Conservation (phyloP, 2,329 filamentous ascomycete species). For the Phyllosticta ampelicida region DNA sequence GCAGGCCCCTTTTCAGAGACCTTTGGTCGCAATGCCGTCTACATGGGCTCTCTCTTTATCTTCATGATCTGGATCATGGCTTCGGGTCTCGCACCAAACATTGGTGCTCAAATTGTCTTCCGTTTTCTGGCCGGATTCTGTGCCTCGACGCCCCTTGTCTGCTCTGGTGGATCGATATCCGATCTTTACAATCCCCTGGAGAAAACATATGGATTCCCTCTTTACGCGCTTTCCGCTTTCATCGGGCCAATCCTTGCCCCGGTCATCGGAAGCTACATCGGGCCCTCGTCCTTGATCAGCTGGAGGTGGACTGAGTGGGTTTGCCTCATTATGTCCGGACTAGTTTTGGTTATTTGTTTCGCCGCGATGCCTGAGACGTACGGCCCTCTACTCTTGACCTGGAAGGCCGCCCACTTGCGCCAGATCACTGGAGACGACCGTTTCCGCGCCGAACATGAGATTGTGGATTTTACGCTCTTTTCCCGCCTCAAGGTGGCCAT, state of each 20-base stretch:
- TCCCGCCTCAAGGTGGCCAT: constrained; percentile 12
- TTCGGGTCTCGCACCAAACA: constrained; percentile 35
- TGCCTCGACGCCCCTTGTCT: constrained; percentile 35
- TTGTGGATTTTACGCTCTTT: constrained; percentile 12
- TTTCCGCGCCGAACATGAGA: constrained; percentile 25
- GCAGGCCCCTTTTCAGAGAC: constrained; percentile 29
- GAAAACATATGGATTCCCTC: constrained; percentile 39
- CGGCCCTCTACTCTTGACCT: constrained; percentile 26
- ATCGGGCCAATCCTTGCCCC: constrained; percentile 28
- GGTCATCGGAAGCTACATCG: constrained; percentile 26
- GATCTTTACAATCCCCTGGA: constrained; percentile 40
- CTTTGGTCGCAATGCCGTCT: constrained; percentile 32
- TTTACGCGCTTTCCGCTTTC: constrained; percentile 38
- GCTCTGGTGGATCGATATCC: constrained; percentile 35
- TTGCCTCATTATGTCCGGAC: constrained; percentile 24
- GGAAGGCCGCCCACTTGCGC: constrained; percentile 22
- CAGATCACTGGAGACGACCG: constrained; percentile 24
- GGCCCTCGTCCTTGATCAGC: constrained; percentile 22
- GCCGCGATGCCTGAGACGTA: constrained; percentile 42
- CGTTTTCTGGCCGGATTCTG: constrained; percentile 41
- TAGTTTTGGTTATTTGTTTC: constrained; percentile 19
- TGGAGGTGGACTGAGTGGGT: constrained; percentile 30
- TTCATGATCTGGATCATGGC: constrained; percentile 42
- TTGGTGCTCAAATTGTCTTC: constrained; percentile 38
- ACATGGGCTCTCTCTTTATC: constrained; percentile 35